Evolutionary conservation across 1,284 basidiomycete species (phyloP), one percentile per base, ranked within the genome.

Genomic region (Cryptococcus wingfieldii): DNA sequence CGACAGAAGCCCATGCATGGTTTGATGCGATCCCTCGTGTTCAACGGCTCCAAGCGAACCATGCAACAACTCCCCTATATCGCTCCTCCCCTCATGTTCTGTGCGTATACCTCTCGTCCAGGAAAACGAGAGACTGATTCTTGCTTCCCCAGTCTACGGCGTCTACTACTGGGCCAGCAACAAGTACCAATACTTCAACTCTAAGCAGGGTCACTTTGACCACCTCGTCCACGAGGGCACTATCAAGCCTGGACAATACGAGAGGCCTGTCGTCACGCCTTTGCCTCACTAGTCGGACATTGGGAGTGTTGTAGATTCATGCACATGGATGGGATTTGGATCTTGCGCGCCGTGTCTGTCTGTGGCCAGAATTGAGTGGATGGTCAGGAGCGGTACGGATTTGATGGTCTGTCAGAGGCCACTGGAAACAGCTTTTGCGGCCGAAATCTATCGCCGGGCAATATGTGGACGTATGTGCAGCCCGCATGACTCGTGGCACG

Each of bases 21-120:
- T 60, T 83, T 86, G 66, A 74, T 94, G 72, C 80, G 82, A 54
- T 84, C 79, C 66, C 95, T 88, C 80, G 70, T 93, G 65, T 90
- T 93, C 83, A 91, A 93, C 78, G 92, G 90, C 47, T 88, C 86
- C 81, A 82, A 82, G 62, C 86, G 92, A 63, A 76, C 92, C 48
- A 83, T 86, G 53, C 79, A 79, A 41, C 88, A 94, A 71, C 79
- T 85, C 25, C 80, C 88, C 47, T 96, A 91, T 81, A 90, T 88
- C 79, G 79, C 83, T 55, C 75, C 91, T 62, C 92, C 92, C 25
- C 81, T 92, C 65, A 84, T 81, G 48, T 67, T 85, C 55, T 91
- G 92, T 94, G 57, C 66, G 88, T 83, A 23, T 39, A 9, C 19
- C n/a, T 9, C 37, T 23, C 14, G 38, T 23, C 23, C 38, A 37